A percentile compares a stretch with the other conserved stretches of the same genome.
Evolutionary conservation across 2,329 filamentous ascomycete genomes (phyloP).

Genomic region (Trichoderma harzianum): DNA sequence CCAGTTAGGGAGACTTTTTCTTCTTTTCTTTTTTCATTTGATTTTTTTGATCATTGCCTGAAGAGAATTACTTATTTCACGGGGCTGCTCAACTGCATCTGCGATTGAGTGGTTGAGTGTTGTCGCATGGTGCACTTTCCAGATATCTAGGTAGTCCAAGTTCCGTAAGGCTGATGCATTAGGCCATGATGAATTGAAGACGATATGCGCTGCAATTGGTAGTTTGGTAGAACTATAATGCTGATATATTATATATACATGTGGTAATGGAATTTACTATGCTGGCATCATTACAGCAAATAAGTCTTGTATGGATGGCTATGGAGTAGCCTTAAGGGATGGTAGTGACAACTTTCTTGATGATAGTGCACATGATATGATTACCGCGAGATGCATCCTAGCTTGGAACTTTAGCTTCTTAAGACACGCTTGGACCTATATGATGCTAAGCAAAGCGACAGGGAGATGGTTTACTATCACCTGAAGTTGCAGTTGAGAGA

Average conservation of each 20-base stretch:
- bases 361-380: too few species aligned
- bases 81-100: not conserved
- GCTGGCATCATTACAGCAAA: not conserved
- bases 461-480: too few species aligned
- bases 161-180: not conserved
- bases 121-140: not conserved
- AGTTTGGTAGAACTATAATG: not conserved
- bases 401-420: too few species aligned
- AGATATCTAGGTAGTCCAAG: too few species aligned
- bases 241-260: not conserved
- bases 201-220: not conserved
- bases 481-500: too few species aligned
- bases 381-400: too few species aligned
- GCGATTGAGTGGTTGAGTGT: not conserved
- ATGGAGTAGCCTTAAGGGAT: too few species aligned
- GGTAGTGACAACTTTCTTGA: too few species aligned
- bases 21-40: too few species aligned
- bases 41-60: fast-evolving
- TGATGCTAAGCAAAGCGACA: too few species aligned
- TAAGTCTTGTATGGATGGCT: not conserved
- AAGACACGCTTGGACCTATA: too few species aligned
- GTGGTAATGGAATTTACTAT: not conserved
- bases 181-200: not conserved
- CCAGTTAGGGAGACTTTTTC: too few species aligned
- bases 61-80: fast-evolving